Conservation (phyloP, 1,139 yeast genomes). For the Geotrichum fermentans region DNA sequence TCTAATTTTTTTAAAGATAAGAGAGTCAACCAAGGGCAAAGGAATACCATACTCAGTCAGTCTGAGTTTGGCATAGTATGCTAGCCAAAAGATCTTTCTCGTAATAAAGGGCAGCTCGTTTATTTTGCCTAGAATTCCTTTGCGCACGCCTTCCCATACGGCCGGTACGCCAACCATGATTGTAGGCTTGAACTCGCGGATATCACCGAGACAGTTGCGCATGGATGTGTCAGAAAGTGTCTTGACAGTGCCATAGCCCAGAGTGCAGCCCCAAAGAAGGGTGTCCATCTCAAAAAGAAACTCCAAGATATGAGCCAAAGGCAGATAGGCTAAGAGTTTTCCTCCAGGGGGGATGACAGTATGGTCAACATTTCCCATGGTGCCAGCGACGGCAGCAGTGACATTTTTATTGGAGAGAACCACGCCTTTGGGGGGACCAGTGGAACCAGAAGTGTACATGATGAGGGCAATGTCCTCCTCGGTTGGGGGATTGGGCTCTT, state of each 20-base stretch:
- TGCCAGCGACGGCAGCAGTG: conserved; percentile 84
- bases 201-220: conserved; percentile 82
- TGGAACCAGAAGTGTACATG: conserved; percentile 98
- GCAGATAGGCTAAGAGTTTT: conserved; percentile 79
- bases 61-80: conserved; percentile 65
- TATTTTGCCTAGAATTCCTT: conserved; percentile 80
- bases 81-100: conserved; percentile 87
- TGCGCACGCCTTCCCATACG: conserved; percentile 94
- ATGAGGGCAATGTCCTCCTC: conserved; percentile 79
- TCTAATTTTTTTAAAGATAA: conserved; percentile 81
- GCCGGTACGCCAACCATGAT: conserved; percentile 99
- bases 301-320: conserved; percentile 95
- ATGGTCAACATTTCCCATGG: conserved; percentile 57
- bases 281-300: conserved; percentile 74
- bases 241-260: conserved; percentile 91
- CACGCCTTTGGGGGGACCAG: conserved; percentile 98
- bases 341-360: conserved; percentile 52
- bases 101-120: conserved; percentile 60
- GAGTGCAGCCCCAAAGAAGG: conserved; percentile 83
- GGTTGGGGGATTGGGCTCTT: conserved; percentile 48
- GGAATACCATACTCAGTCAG: conserved; percentile 66
- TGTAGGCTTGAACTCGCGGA: conserved; percentile 82
- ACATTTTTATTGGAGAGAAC: conserved; percentile 74
- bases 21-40: conserved; percentile 50
- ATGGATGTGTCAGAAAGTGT: conserved; percentile 80